A percentile compares a stretch with the other conserved stretches of the same genome.
Conservation (phyloP, 805 yeast genomes). For the Yarrowia osloensis region DNA sequence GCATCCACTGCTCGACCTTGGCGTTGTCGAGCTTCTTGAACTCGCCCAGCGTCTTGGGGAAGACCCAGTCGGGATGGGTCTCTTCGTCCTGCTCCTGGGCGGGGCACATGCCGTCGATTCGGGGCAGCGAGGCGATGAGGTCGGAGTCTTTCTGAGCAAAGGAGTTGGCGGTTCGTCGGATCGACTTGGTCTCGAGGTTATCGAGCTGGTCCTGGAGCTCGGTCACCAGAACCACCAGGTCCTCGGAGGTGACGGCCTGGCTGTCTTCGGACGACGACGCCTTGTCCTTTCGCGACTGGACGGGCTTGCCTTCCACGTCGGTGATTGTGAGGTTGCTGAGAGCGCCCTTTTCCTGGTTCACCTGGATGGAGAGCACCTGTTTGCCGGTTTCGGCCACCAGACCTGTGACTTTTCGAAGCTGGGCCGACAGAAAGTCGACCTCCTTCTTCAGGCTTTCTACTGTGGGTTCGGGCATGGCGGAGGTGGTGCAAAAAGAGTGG, state of each 20-base stretch:
- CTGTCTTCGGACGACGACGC: constrained; percentile 45
- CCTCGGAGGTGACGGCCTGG: constrained; percentile 78
- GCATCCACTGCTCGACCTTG: constrained; percentile 56
- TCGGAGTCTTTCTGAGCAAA: constrained; percentile 49
- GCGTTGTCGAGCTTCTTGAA: constrained; percentile 52
- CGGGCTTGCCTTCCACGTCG: constrained; percentile 27
- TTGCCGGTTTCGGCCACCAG: constrained; percentile 27
- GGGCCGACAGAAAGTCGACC: constrained; percentile 22
- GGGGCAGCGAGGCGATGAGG: constrained; percentile 67
- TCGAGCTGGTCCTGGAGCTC: constrained; percentile 89
- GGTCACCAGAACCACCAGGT: constrained; percentile 80
- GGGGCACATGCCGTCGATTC: constrained; percentile 76
- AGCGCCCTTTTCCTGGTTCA: constrained; percentile 13
- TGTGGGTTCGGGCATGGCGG: constrained; percentile 16
- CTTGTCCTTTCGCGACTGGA: constrained; percentile 6
- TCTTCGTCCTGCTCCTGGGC: constrained; percentile 40
- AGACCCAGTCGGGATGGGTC: constrained; percentile 38
- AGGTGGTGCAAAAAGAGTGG: background rate
- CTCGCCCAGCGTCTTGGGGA: constrained; percentile 61
- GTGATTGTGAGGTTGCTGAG: constrained; percentile 26
- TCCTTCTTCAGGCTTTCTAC: constrained; percentile 27
- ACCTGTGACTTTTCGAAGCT: constrained; percentile 22
- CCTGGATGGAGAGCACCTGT: constrained; percentile 28
- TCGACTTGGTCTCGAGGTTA: constrained; percentile 68
- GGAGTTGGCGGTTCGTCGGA: constrained; percentile 69